Base-by-base conservation (phyloP, 306 rosid genomes). In the Vicia sativa region DNA sequence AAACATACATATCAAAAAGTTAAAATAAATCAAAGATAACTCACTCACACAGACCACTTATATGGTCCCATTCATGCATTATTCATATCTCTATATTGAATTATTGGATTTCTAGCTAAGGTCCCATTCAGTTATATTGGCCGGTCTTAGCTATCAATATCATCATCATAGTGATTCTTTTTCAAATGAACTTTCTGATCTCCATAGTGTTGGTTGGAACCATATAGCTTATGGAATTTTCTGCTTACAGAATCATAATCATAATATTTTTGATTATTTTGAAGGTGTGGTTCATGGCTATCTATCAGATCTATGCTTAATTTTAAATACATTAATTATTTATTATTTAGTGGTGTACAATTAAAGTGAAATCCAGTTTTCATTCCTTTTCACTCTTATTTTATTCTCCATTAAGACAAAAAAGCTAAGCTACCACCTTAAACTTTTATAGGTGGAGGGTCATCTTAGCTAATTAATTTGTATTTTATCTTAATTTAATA, bases 201-300 rank as follows among this genome's bases (percentile, higher is more conserved):
- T n/a, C n/a, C n/a, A 52, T 29, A 37, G n/a, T 57, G 41, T 18
- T 37, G 21, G 58, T 25, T 54, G 15, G 62, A 46, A 54, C 60
- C 68, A 39, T 23, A 53, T 76, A 67, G 76, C 43, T 19, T 11
- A 56, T 80, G 79, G 79, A 68, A 61, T 68, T 80, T 80, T 80
- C 70, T 80, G 39, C 37, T 38, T 13, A 11, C 38, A 76, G 84
- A 80, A 80, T 80, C 81, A 76, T 44, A 80, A 80, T 80, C 81
- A 76, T 44, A 15, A 31, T n/a, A 11, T 65, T 53, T 41, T 41
- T 46, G 10, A 61, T 37, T 80, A 31, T 14, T 63, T 52, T 15
- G 5, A 68, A 41, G 43, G 29, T 49, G 81, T 68, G 71, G 31
- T 49, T 73, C 62, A 68, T 25, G 75, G 44, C 72, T 45, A 72